Conservation (phyloP, 305 asterid species). For the Fraxinus nigra region DNA sequence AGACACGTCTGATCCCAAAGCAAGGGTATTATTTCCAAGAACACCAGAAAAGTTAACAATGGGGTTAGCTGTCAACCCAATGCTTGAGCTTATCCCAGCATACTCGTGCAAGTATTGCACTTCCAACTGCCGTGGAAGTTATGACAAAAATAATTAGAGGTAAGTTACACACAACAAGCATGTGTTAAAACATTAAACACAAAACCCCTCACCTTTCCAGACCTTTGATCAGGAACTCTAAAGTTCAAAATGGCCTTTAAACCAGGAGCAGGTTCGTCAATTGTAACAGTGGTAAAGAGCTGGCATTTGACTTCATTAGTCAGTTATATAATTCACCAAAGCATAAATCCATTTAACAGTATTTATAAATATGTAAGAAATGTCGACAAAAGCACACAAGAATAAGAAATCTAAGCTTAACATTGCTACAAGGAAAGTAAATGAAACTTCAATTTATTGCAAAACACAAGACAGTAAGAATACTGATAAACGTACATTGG, state of each 20-base stretch:
- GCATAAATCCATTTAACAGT: not conserved
- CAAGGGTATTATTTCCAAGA: conserved; percentile 32
- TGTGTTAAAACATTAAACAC: not conserved
- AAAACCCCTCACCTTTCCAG: conserved; percentile 12
- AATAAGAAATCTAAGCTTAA: not conserved
- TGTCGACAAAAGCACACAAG: not conserved
- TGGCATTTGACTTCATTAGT: not conserved
- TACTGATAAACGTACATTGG: not conserved
- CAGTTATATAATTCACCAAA: not conserved
- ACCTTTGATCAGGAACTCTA: conserved; percentile 22
- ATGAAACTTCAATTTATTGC: not conserved
- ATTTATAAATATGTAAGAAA: not conserved
- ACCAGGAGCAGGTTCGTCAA: conserved; percentile 21
- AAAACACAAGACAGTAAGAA: not conserved
- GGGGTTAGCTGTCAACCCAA: conserved; percentile 50
- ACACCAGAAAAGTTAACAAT: conserved; percentile 47
- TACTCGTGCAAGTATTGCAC: conserved; percentile 49
- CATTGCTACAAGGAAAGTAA: not conserved
- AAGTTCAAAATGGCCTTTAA: conserved; percentile 20
- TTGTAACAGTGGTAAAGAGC: conserved; percentile 19
- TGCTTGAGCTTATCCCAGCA: conserved; percentile 47
- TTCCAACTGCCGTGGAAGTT: conserved; percentile 36
- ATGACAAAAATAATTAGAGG: not conserved
- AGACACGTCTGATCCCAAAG: conserved; percentile 47
- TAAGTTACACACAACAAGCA: not conserved